Conservation (phyloP, 2,329 filamentous ascomycete species). For the Ceratocystis albifundus region DNA sequence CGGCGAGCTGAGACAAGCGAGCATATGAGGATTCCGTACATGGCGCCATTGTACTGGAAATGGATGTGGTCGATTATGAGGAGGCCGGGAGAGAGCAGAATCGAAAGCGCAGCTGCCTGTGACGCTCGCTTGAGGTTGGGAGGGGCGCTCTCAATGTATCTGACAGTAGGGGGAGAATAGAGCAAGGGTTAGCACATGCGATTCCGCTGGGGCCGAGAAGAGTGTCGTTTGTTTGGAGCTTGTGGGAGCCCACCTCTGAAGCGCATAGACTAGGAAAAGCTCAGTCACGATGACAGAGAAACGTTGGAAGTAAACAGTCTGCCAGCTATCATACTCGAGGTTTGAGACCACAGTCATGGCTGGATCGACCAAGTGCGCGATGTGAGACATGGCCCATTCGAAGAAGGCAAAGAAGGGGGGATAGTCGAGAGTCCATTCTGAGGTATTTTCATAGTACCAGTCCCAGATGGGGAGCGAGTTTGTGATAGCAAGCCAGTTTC, state of each 20-base stretch:
- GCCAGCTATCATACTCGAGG: conserved; percentile 79
- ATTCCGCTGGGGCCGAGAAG: neutral
- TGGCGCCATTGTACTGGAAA: conserved; percentile 97
- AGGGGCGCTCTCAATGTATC: conserved; percentile 63
- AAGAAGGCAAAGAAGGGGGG: conserved; percentile 97
- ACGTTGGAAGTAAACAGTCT: conserved; percentile 87
- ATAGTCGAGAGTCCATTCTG: conserved; percentile 99
- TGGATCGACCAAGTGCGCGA: conserved; percentile 64
- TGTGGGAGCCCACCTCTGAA: conserved; percentile 50
- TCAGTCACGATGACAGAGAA: conserved; percentile 79
- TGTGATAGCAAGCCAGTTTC: conserved; percentile 96
- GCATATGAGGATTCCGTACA: conserved; percentile 81
- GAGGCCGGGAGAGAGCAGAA: conserved; percentile 82
- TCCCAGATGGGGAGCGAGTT: conserved; percentile 73
- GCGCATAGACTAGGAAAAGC: conserved; percentile 68
- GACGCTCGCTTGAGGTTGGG: conserved; percentile 57
- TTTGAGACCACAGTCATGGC: conserved; percentile 72
- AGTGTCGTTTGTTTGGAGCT: neutral
- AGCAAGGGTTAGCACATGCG: neutral
- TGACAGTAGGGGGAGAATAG: conserved; percentile 29
- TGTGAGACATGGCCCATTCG: conserved; percentile 81
- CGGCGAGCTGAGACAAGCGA: conserved; percentile 75
- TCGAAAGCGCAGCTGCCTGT: conserved; percentile 76
- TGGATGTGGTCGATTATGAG: conserved; percentile 97
- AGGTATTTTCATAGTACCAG: conserved; percentile 97